Percentiles rank a stretch among this genome's conserved stretches.
phyloP scores from a whole-genome alignment of 2,329 filamentous ascomycete genomes.

The Colletotrichum chrysophilum region DNA sequence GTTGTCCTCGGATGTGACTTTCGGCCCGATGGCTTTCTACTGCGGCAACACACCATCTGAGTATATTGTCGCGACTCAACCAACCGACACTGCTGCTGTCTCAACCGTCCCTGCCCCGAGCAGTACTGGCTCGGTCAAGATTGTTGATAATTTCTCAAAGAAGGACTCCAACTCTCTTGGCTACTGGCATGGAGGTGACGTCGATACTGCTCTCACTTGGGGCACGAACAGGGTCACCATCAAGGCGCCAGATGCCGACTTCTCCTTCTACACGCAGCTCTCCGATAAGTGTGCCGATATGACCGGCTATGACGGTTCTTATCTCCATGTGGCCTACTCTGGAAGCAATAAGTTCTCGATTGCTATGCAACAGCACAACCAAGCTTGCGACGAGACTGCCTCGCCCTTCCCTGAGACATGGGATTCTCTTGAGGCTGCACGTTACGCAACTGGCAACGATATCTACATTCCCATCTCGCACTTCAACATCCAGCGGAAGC shows the following conservation, averaged over 20 bases:
- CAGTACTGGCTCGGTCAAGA: conserved; percentile 52
- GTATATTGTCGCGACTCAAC: conserved; percentile 49
- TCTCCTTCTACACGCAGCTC: conserved; percentile 66
- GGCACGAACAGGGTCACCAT: conserved; percentile 54
- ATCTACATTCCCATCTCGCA: conserved; percentile 73
- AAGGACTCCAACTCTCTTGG: conserved; percentile 62
- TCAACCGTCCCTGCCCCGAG: conserved; percentile 54
- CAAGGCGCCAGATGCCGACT: conserved; percentile 47
- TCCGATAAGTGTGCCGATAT: conserved; percentile 44
- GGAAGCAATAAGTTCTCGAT: conserved; percentile 69
- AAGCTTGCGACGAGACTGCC: conserved; percentile 57
- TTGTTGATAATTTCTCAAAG: conserved; percentile 67
- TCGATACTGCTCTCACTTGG: conserved; percentile 61
- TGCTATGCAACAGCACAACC: conserved; percentile 71
- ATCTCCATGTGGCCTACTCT: conserved; percentile 68
- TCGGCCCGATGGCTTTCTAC: conserved; percentile 64
- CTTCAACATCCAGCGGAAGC: conserved; percentile 65
- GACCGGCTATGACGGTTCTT: conserved; percentile 61
- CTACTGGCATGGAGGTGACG: conserved; percentile 66
- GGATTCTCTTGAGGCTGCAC: conserved; percentile 70
- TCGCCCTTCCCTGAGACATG: conserved; percentile 70
- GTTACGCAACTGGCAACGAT: conserved; percentile 59
- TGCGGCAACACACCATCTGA: conserved; percentile 56
- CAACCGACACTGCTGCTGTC: conserved; percentile 43
- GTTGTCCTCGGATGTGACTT: conserved; percentile 50